phyloP scores from a whole-genome alignment of 179 eudicot genomes.

The Pouteria campechiana region DNA sequence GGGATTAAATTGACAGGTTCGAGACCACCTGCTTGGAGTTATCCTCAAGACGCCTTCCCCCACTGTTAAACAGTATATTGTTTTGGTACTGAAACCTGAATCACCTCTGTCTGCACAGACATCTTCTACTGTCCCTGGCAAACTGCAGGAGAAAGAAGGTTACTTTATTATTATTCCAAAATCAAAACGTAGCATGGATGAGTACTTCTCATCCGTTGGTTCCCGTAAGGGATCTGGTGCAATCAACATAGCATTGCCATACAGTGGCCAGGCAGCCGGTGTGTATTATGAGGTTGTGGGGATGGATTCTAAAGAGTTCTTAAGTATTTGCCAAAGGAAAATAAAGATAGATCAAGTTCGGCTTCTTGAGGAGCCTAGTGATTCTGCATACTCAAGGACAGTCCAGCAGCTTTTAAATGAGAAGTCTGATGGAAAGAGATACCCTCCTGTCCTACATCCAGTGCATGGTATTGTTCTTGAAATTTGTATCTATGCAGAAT shows the following conservation, averaged over 20 bases:
- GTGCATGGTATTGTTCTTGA: constrained; percentile 38
- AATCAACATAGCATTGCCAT: constrained; percentile 65
- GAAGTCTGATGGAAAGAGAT: constrained; percentile 68
- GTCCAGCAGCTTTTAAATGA: constrained; percentile 53
- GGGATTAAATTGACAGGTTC: constrained; percentile 59
- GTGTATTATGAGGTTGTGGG: constrained; percentile 69
- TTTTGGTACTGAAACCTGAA: constrained; percentile 72
- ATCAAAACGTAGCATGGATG: constrained; percentile 66
- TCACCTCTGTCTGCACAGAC: constrained; percentile 35
- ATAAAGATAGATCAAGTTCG: constrained; percentile 78
- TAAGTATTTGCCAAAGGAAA: constrained; percentile 53
- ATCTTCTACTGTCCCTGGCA: constrained; percentile 22
- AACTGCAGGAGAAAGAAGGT: constrained; percentile 24
- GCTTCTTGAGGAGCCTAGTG: constrained; percentile 69
- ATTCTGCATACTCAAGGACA: constrained; percentile 73
- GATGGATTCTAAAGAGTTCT: constrained; percentile 61
- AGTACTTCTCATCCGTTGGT: constrained; percentile 52
- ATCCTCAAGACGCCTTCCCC: constrained; percentile 60
- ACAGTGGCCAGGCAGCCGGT: constrained; percentile 75
- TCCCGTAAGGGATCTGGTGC: constrained; percentile 67
- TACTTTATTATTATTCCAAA: constrained; percentile 62
- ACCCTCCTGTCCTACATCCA: constrained; percentile 91
- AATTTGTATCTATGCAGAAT: no score
- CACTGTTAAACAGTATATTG: constrained; percentile 44
- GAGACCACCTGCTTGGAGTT: constrained; percentile 85